phyloP scores from a whole-genome alignment of 1,284 basidiomycete genomes.

The Ceratobasidium sp. region DNA sequence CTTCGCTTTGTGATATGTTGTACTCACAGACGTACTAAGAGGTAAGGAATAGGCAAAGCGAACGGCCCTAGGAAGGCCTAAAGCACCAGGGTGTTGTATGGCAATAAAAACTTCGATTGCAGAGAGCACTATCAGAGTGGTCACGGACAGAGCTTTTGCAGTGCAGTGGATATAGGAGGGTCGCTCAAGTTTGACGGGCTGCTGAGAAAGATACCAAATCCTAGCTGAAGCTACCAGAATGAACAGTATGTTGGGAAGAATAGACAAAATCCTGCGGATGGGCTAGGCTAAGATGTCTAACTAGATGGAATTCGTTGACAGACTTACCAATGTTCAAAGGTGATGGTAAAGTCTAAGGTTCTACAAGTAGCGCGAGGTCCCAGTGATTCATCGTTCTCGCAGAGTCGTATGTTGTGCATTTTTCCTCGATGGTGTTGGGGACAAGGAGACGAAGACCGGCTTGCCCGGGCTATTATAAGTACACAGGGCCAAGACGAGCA shows the following conservation, averaged over 20 bases:
- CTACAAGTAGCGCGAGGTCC: not conserved
- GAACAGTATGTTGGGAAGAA: not conserved
- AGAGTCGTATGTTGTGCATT: too few relatives aligned
- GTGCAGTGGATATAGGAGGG: not conserved
- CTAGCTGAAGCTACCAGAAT: not conserved
- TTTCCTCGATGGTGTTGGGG: too few relatives aligned
- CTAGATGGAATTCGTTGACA: not conserved
- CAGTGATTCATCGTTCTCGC: conserved; percentile 5
- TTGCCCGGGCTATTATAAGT: too few relatives aligned
- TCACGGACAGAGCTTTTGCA: not conserved
- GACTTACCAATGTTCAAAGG: conserved; percentile 9
- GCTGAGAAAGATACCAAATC: conserved; percentile 10
- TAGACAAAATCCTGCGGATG: not conserved
- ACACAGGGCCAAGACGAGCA: too few relatives aligned
- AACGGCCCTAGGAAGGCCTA: not conserved
- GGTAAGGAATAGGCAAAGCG: not conserved
- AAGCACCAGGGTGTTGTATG: not conserved
- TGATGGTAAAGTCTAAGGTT: conserved; percentile 12
- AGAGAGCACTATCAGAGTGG: not conserved
- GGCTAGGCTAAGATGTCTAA: not conserved
- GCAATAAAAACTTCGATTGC: not conserved
- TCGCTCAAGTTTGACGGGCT: not conserved
- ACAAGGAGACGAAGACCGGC: too few relatives aligned
- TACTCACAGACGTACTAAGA: conserved; percentile 10
- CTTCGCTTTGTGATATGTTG: not conserved